Conservation (phyloP, 2,329 filamentous ascomycete genomes). For the Ciborinia camelliae region DNA sequence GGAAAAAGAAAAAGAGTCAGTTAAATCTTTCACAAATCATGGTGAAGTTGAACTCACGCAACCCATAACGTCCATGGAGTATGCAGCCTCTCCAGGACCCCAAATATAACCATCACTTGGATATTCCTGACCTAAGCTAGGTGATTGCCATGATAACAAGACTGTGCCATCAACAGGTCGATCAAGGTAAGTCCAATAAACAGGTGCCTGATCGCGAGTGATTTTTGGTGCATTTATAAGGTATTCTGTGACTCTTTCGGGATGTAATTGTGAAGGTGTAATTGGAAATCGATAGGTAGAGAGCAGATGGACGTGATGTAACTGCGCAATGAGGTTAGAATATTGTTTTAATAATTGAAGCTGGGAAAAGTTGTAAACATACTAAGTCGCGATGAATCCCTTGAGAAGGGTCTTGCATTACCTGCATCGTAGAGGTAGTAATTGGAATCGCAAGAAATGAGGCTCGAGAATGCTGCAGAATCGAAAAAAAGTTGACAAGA, state of each 20-base stretch:
- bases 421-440: slow-evolving; percentile 17
- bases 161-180: slow-evolving; percentile 77
- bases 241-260: slow-evolving; percentile 77
- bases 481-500: background rate
- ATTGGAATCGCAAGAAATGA: slow-evolving; percentile 4
- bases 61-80: slow-evolving; percentile 67
- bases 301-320: slow-evolving; percentile 76
- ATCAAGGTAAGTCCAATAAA: slow-evolving; percentile 92
- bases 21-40: background rate
- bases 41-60: slow-evolving; percentile 50
- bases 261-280: slow-evolving; percentile 61
- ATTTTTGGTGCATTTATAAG: slow-evolving; percentile 81
- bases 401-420: slow-evolving; percentile 44
- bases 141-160: slow-evolving; percentile 84
- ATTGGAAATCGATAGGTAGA: slow-evolving; percentile 78
- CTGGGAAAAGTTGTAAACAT: slow-evolving; percentile 29
- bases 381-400: slow-evolving; percentile 46
- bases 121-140: slow-evolving; percentile 69
- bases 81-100: slow-evolving; percentile 76
- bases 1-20: slow-evolving; percentile 21
- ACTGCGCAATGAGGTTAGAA: slow-evolving; percentile 27
- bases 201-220: slow-evolving; percentile 76
- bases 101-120: slow-evolving; percentile 92
- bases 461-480: background rate
- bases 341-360: slow-evolving; percentile 12